A percentile compares a stretch with the other conserved stretches of the same genome.
These are phyloP conservation scores for Cercospora beticola DNA, from an alignment of 2,329 filamentous ascomycete genomes.

Conservation along the genomic window DNA sequence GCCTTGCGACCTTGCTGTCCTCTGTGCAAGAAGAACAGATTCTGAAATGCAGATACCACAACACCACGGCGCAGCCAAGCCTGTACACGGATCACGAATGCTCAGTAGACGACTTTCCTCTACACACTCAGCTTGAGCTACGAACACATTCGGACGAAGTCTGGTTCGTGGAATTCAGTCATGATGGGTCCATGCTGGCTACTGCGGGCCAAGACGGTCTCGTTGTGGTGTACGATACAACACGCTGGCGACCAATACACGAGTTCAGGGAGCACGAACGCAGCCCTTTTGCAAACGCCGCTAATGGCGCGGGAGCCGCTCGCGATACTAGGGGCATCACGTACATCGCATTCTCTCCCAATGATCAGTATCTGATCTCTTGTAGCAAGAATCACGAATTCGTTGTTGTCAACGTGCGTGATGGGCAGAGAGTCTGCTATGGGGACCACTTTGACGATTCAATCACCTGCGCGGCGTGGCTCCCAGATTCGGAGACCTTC, in stretches of 20 bases:
- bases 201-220: constrained; percentile 74
- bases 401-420: constrained; percentile 35
- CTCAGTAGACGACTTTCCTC: constrained; percentile 75
- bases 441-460: constrained; percentile 76
- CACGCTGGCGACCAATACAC: constrained; percentile 63
- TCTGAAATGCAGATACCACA: constrained; percentile 82
- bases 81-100: constrained; percentile 88
- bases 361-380: constrained; percentile 80
- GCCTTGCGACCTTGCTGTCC: constrained; percentile 75
- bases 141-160: constrained; percentile 76
- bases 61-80: constrained; percentile 72
- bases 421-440: constrained; percentile 60
- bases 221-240: constrained; percentile 80
- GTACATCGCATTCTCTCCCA: constrained; percentile 86
- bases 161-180: constrained; percentile 88
- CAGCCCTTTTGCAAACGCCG: constrained; percentile 17
- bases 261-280: constrained; percentile 40
- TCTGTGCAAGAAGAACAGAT: constrained; percentile 85
- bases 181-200: constrained; percentile 78
- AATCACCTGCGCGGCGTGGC: constrained; percentile 88
- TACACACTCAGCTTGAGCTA: constrained; percentile 68
- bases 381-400: constrained; percentile 56
- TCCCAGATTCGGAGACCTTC: constrained; percentile 72
- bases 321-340: constrained; percentile 59
- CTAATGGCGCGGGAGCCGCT: constrained; percentile 14